Evolutionary conservation across 805 yeast species (phyloP), one percentile per base, ranked within the genome.

Genomic region (Nakazawaea holstii): DNA sequence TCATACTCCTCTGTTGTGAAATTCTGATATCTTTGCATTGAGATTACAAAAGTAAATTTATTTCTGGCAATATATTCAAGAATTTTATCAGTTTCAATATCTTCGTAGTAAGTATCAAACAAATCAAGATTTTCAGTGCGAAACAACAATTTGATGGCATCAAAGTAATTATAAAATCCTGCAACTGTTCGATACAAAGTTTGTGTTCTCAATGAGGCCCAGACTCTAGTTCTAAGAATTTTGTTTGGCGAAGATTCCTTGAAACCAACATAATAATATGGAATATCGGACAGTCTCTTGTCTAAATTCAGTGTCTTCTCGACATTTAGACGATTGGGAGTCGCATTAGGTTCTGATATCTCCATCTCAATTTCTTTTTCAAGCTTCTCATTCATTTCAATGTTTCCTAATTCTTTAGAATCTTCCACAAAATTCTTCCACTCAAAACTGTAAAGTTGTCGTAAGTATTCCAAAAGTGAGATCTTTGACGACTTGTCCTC

Each of bases 201-300:
- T 59, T 89, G 97, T 2, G 87, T 78, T 57, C 96, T 72, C 46
- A 86, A 65, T 0, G 96, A 87, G 0, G 95, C 87, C 97, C 97
- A 89, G 2, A 88, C 74, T 58, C 96, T 72, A 0, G 96, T 88
- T 60, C 95, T 68, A 52, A 84, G 59, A 2, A 79, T 74, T 54
- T 75, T 79, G 47, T 80, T 82, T 0, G 86, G 82, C 2, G 79
- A 72, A 1, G 89, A 75, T 24, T 78, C 70, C 52, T 80, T 83
- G 64, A 84, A 87, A 0, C 95, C 95, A 53, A 86, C 68, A 54
- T 82, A 80, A 51, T 84, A 79, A 49, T 73, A 80, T 1, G 95
- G 92, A 30, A 87, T 59, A 50, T 87, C 90, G 51, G 76, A 74
- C 33, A 78, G 70, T 55, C 70, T 70, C 27, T 63, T 68, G 41